Evolutionary conservation across 148 eudicot genomes (phyloP).

Genomic region (Camellia sinensis): DNA sequence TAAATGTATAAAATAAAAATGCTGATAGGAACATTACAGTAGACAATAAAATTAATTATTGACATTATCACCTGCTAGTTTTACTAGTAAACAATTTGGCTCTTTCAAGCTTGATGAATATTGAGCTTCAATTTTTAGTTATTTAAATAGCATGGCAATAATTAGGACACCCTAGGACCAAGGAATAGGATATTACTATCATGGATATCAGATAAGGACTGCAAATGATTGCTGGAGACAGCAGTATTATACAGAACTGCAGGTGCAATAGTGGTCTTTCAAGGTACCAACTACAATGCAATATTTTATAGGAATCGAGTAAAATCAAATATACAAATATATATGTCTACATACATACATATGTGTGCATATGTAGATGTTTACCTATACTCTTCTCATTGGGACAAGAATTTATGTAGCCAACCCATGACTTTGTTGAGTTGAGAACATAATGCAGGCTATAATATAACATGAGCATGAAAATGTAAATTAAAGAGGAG

Average conservation of each 20-base stretch:
- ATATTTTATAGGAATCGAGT: neutral
- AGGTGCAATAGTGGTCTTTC: neutral
- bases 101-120: constrained; percentile 6
- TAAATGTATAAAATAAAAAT: neutral
- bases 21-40: neutral
- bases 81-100: neutral
- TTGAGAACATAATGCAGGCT: neutral
- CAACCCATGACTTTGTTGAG: neutral
- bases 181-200: neutral
- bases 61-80: neutral
- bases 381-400: neutral
- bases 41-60: neutral
- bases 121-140: neutral
- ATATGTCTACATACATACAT: no score
- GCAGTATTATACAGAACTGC: neutral
- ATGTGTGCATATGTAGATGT: neutral
- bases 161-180: neutral
- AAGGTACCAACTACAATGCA: constrained; percentile 4
- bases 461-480: neutral
- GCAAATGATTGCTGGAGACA: neutral
- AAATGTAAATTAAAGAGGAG: neutral
- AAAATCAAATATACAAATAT: neutral
- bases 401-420: neutral
- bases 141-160: neutral
- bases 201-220: neutral